Base-by-base conservation (phyloP, 2,329 filamentous ascomycete genomes). In the Fusarium xyrophilum region DNA sequence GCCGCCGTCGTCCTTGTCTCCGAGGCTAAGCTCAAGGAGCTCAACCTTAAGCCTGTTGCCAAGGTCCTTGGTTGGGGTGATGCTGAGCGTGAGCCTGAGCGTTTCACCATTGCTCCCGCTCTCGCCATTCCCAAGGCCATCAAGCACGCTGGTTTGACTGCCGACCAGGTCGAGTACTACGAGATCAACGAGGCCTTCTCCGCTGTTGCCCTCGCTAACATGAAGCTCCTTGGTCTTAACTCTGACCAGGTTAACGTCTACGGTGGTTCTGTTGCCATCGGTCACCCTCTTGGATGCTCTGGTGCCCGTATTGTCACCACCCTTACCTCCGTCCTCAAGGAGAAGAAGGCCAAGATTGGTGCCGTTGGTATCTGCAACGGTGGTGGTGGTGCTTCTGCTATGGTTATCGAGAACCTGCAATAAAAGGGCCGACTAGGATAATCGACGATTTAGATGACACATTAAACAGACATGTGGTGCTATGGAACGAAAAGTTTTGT, bases 101-200 rank as follows among this genome's bases (percentile, higher is more conserved):
- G 96, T 80, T 99, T 99, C 88, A 99, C 96, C 71, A 96, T 93
- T 50, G 91, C 96, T 12, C 96, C 96, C 13, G 88, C 96, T 23
- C 88, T 98, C 59, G 96, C 96, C 71, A 96, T 99, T 75, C 96
- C 96, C 79, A 99, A 98, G 86, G 96, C 96, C 61, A 88, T 99
- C 77, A 93, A 95, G 86, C 95, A 99, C 82, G 96, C 96, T 65
- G 92, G 92, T 67, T 83, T 99, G 67, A 87, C 88, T 60, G 86
- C 89, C 73, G 88, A 90, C 68, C 86, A 92, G 63, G 86, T 99
- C 61, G 95, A 98, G 76, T 96, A 89, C 74, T 99, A 96, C 80
- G 96, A 99, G 86, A 97, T 99, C 86, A 99, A 99, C 85, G 96
- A 99, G 85, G 96, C 96, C 42, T 99, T 99, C 85, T 96, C 92